Evolutionary conservation across 495 filamentous ascomycete species (phyloP).

Genomic region (Neurospora discreta): DNA sequence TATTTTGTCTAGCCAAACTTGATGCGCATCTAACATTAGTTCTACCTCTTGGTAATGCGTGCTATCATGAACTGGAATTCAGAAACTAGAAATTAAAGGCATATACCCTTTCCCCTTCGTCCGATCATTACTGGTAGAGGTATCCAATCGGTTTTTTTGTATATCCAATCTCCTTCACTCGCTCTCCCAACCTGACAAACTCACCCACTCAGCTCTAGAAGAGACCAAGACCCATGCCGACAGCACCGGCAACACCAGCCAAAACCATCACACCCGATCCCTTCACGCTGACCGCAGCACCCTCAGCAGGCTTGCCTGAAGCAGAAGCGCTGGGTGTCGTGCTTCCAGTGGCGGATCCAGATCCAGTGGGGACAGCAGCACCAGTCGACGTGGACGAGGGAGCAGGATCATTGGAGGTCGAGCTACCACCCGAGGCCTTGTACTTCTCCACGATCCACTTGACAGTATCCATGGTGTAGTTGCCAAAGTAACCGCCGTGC

Average conservation of each 20-base stretch:
- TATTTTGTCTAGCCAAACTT: not conserved
- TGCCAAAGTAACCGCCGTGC: slow-evolving; percentile 14
- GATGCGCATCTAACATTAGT: not conserved
- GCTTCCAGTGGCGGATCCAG: not conserved
- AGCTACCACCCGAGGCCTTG: slow-evolving; percentile 3
- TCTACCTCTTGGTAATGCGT: not conserved
- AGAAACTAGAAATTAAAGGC: not conserved
- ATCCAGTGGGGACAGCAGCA: not conserved
- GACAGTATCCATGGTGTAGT: slow-evolving; percentile 11
- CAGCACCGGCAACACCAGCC: not conserved
- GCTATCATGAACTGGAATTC: not conserved
- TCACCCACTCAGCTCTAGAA: not conserved
- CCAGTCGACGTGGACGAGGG: not conserved
- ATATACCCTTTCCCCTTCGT: not conserved
- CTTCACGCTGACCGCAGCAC: not conserved
- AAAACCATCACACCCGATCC: not conserved
- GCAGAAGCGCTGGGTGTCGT: not conserved
- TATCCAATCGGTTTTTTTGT: not conserved
- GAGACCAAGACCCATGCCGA: not conserved
- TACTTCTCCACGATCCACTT: slow-evolving; percentile 14
- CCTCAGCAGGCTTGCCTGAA: not conserved
- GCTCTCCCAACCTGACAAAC: not conserved
- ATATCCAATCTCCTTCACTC: not conserved
- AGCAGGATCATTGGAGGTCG: not conserved
- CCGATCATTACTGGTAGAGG: not conserved